Evolutionary conservation across 1,139 yeast genomes (phyloP).

Genomic region (Geotrichum reessii): DNA sequence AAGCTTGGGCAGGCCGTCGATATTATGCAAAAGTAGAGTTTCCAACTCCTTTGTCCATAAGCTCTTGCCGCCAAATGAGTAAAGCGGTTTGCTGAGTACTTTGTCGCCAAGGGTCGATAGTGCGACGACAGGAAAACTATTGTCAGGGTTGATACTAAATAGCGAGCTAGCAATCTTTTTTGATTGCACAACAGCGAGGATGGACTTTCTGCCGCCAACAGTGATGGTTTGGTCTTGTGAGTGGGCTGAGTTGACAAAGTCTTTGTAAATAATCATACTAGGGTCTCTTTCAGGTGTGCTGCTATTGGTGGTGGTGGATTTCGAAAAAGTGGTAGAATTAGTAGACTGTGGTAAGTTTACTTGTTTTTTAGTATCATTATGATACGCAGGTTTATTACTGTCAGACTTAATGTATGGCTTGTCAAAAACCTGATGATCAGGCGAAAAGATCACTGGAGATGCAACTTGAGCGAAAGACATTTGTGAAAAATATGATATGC

Average conservation of each 20-base stretch:
- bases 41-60: constrained; percentile 96
- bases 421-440: constrained; percentile 6
- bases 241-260: constrained; percentile 6
- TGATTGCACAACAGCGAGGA: constrained; percentile 80
- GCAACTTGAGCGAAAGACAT: constrained; percentile 13
- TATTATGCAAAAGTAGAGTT: constrained; percentile 56
- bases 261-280: constrained; percentile 9
- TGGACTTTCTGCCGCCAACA: constrained; percentile 86
- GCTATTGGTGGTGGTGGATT: background rate
- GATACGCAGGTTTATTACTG: background rate
- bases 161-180: constrained; percentile 63
- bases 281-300: constrained; percentile 13
- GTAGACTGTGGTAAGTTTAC: background rate
- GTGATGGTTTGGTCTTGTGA: constrained; percentile 8
- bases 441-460: constrained; percentile 2
- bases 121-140: constrained; percentile 67
- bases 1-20: constrained; percentile 60
- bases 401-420: background rate
- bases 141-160: constrained; percentile 46
- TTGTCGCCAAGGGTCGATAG: constrained; percentile 86
- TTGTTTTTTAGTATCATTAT: background rate
- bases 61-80: constrained; percentile 92
- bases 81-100: constrained; percentile 75
- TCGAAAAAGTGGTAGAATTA: background rate
- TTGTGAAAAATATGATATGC: background rate